Evolutionary conservation across 768 basidiomycete species (phyloP).

Genomic region (Clitopilus hobsonii): DNA sequence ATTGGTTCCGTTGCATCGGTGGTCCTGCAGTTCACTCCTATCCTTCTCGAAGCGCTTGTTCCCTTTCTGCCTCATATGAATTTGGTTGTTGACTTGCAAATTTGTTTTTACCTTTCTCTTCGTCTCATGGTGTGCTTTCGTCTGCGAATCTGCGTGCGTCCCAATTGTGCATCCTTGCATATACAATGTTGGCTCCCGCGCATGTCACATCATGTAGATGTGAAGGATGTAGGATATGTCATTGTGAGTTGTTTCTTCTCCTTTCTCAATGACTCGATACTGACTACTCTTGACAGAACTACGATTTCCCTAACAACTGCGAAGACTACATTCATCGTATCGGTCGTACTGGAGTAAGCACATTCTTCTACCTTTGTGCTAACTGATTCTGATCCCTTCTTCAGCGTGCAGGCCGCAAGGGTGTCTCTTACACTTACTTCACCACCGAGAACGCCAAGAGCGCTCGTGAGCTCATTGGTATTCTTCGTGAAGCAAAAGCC

Average conservation of each 20-base stretch:
- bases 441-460: slow-evolving; percentile 94
- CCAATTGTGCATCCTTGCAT: slow-evolving; percentile 13
- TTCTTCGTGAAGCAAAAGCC: slow-evolving; percentile 85
- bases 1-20: slow-evolving; percentile 29
- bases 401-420: slow-evolving; percentile 88
- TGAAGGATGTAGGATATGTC: slow-evolving; percentile 98
- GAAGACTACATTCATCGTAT: slow-evolving; percentile 99
- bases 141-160: slow-evolving; percentile 7
- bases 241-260: slow-evolving; percentile 58
- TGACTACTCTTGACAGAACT: slow-evolving; percentile 56
- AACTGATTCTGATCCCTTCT: slow-evolving; percentile 4
- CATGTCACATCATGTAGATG: slow-evolving; percentile 58
- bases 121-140: slow-evolving; percentile 17
- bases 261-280: background rate
- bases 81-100: slow-evolving; percentile 44
- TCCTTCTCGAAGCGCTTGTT: slow-evolving; percentile 46
- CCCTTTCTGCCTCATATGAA: slow-evolving; percentile 20
- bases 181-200: slow-evolving; percentile 23
- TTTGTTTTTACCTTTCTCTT: slow-evolving; percentile 30
- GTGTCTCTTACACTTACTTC: slow-evolving; percentile 93
- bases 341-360: slow-evolving; percentile 86
- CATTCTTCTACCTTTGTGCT: background rate
- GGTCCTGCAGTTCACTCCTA: slow-evolving; percentile 12
- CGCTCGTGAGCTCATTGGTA: slow-evolving; percentile 85
- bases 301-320: slow-evolving; percentile 97